Evolutionary conservation across 257 asterid genomes (phyloP).

Genomic region (Nicotiana tabacum): DNA sequence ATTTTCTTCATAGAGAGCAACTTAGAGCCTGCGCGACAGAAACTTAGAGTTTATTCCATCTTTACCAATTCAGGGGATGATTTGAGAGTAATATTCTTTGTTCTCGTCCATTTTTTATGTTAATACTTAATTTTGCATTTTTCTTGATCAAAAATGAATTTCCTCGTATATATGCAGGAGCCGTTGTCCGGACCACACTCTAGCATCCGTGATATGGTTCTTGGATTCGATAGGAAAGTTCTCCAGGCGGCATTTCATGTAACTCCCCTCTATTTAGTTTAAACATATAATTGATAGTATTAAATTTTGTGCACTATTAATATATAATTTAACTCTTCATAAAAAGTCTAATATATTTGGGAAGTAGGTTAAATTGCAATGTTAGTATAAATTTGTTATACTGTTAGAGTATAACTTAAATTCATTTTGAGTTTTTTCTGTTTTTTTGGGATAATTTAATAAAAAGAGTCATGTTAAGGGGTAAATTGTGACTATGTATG

Average conservation of each 20-base stretch:
- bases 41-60: conserved; percentile 64
- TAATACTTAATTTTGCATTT: too few relatives aligned
- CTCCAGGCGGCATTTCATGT: conserved; percentile 69
- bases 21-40: conserved; percentile 46
- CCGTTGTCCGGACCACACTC: conserved; percentile 53
- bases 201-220: conserved; percentile 53
- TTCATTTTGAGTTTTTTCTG: too few relatives aligned
- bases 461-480: neutral
- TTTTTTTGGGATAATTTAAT: neutral
- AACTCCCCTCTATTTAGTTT: neutral
- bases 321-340: too few relatives aligned
- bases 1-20: conserved; percentile 63
- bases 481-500: neutral
- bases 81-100: conserved; percentile 23
- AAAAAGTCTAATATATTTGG: too few relatives aligned
- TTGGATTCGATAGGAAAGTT: conserved; percentile 65
- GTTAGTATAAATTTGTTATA: too few relatives aligned
- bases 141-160: neutral
- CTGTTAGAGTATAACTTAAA: too few relatives aligned
- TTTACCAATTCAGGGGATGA: conserved; percentile 38
- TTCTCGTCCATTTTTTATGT: neutral
- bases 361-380: too few relatives aligned
- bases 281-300: too few relatives aligned
- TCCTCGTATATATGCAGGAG: conserved; percentile 25
- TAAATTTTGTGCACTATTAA: too few relatives aligned